Percentiles rank a stretch among this genome's conserved stretches.
Conservation (phyloP, 768 basidiomycete genomes). For the Sarcodon sp. region DNA sequence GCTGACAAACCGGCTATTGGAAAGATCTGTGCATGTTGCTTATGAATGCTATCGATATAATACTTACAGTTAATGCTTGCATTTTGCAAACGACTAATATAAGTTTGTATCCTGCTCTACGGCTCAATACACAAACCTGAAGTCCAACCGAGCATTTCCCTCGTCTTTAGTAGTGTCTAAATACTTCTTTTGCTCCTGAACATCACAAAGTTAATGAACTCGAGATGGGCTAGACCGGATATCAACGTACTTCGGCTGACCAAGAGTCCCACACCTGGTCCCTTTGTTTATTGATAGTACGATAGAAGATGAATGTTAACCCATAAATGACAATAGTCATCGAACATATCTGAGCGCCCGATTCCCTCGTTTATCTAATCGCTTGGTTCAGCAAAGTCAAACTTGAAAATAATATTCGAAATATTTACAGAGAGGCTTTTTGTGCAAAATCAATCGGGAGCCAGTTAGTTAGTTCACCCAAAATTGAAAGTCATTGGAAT, state of each 20-base stretch:
- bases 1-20: too few species aligned
- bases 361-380: constrained; percentile 47
- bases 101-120: neutral
- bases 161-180: constrained; percentile 45
- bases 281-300: constrained; percentile 31
- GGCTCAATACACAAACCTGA: constrained; percentile 45
- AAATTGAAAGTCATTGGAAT: neutral
- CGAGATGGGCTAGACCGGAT: neutral
- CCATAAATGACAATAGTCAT: constrained; percentile 44
- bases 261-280: constrained; percentile 38
- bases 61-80: too few species aligned
- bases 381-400: neutral
- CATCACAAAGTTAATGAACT: neutral
- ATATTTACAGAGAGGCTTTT: constrained; percentile 13
- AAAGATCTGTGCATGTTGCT: too few species aligned
- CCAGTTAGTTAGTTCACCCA: neutral
- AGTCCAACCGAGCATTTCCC: constrained; percentile 48
- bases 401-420: neutral
- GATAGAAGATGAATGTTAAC: constrained; percentile 42
- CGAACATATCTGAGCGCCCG: constrained; percentile 33
- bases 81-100: neutral
- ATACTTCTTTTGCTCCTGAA: constrained; percentile 46
- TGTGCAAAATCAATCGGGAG: neutral
- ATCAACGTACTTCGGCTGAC: constrained; percentile 27
- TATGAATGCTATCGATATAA: too few species aligned